phyloP scores from a whole-genome alignment of 768 basidiomycete genomes.

The Kondoa malvinella region DNA sequence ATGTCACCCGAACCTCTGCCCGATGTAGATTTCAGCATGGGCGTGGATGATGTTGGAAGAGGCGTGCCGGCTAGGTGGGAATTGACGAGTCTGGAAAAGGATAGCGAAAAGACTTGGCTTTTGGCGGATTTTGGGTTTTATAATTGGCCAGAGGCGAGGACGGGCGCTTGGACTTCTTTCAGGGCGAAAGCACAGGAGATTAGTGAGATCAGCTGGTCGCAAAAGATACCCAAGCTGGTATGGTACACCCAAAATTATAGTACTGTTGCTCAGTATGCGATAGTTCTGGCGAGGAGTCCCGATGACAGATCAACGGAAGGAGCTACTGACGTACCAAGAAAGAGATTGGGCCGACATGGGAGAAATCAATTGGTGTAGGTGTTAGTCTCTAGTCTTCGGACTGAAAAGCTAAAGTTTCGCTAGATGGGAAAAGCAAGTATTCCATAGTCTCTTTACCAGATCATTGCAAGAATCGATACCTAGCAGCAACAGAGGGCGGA shows the following conservation, averaged over 20 bases:
- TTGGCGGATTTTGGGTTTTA: conserved; percentile 15
- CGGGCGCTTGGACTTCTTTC: not conserved
- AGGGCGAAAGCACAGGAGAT: not conserved
- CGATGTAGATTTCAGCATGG: conserved; percentile 23
- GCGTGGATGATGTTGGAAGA: not conserved
- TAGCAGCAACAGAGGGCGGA: conserved; percentile 19
- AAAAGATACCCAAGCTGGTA: conserved; percentile 18
- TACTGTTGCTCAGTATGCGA: not conserved
- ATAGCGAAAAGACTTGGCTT: conserved; percentile 12
- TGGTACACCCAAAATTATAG: no score
- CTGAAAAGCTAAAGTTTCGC: no score
- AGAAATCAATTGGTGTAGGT: conserved; percentile 6
- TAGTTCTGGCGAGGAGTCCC: conserved; percentile 19
- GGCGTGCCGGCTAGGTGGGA: conserved; percentile 16
- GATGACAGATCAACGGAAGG: conserved; percentile 20
- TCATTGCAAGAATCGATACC: conserved; percentile 22
- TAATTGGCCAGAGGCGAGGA: conserved; percentile 1
- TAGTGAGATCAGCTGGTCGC: not conserved
- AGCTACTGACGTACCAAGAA: conserved; percentile 14
- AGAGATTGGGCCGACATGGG: not conserved
- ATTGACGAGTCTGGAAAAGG: conserved; percentile 6
- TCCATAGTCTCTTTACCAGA: conserved; percentile 18
- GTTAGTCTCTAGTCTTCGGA: not conserved
- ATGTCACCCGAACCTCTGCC: conserved; percentile 21
- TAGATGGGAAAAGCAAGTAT: conserved; percentile 11